Evolutionary conservation across 176 grass and related monocot genomes (phyloP).

Genomic region (Echinochloa phyllopogon): DNA sequence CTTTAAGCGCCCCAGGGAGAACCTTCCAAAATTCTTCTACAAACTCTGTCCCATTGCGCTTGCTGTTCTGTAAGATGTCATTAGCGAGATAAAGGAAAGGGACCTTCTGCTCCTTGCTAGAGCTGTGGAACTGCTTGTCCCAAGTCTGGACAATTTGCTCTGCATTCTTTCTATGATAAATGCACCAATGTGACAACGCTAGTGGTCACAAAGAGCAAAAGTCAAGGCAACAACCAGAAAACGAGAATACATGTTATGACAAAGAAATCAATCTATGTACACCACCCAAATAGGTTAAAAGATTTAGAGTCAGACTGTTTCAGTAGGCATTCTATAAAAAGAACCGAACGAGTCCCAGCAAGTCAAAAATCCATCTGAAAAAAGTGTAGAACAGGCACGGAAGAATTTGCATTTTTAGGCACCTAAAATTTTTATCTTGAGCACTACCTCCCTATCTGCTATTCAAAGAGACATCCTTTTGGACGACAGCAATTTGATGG

Average conservation of each 20-base stretch:
- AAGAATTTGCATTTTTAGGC: slow-evolving; percentile 6
- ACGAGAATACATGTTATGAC: background rate
- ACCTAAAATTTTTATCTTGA: slow-evolving; percentile 6
- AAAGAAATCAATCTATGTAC: slow-evolving; percentile 18
- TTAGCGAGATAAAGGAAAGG: slow-evolving; percentile 93
- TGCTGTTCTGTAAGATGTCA: slow-evolving; percentile 98
- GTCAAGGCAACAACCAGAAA: slow-evolving; percentile 65
- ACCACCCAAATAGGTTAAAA: slow-evolving; percentile 1
- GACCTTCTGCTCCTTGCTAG: slow-evolving; percentile 76
- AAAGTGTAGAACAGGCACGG: slow-evolving; percentile 1
- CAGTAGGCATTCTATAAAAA: slow-evolving; percentile 25
- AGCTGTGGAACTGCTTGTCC: slow-evolving; percentile 87
- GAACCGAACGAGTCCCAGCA: background rate
- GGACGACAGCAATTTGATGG: slow-evolving; percentile 20
- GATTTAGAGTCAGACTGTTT: slow-evolving; percentile 19
- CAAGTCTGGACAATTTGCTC: slow-evolving; percentile 90
- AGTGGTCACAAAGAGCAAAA: slow-evolving; percentile 41
- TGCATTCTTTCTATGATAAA: slow-evolving; percentile 94
- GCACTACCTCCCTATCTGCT: background rate
- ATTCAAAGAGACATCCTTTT: slow-evolving; percentile 18
- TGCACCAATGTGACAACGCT: slow-evolving; percentile 99
- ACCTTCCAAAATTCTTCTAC: slow-evolving; percentile 99
- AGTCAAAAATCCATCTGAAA: slow-evolving; percentile 26
- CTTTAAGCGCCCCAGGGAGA: slow-evolving; percentile 82
- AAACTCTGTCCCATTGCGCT: slow-evolving; percentile 90